Percentiles rank a stretch among this genome's conserved stretches.
These are phyloP conservation scores for Hortaea sp. DNA, from an alignment of 2,329 filamentous ascomycete genomes.

Conservation along the genomic window DNA sequence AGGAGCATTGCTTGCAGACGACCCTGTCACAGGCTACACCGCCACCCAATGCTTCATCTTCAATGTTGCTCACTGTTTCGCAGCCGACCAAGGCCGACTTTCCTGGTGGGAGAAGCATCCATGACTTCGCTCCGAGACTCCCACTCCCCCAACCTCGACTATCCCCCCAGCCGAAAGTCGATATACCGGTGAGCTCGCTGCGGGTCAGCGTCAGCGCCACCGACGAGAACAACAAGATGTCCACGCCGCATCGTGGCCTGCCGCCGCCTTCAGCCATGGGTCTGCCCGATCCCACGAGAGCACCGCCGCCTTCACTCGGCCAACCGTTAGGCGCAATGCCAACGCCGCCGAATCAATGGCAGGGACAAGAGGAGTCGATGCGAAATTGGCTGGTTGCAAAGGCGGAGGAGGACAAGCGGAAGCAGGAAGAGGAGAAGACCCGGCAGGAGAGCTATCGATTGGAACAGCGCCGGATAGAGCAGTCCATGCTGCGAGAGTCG, in stretches of 20 bases:
- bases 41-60: slow-evolving; percentile 7
- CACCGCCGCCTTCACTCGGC: slow-evolving; percentile 27
- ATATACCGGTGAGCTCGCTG: slow-evolving; percentile 30
- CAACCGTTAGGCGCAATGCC: slow-evolving; percentile 29
- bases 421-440: slow-evolving; percentile 45
- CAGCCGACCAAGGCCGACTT: slow-evolving; percentile 39
- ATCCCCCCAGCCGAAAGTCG: slow-evolving; percentile 31
- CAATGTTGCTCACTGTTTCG: slow-evolving; percentile 43
- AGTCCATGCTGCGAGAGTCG: slow-evolving; percentile 43
- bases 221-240: slow-evolving; percentile 34
- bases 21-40: slow-evolving; percentile 13
- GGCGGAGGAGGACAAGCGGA: slow-evolving; percentile 42
- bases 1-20: neutral
- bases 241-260: slow-evolving; percentile 42
- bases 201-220: slow-evolving; percentile 28
- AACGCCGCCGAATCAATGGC: slow-evolving; percentile 37
- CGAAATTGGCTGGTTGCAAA: slow-evolving; percentile 42
- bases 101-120: slow-evolving; percentile 33
- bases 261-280: slow-evolving; percentile 44
- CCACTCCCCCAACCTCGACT: slow-evolving; percentile 29
- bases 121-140: slow-evolving; percentile 38
- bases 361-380: slow-evolving; percentile 42
- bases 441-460: slow-evolving; percentile 39
- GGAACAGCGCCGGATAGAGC: slow-evolving; percentile 44
- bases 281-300: slow-evolving; percentile 37